Evolutionary conservation across 2,329 filamentous ascomycete species (phyloP).

Genomic region (Alternaria gaisen): DNA sequence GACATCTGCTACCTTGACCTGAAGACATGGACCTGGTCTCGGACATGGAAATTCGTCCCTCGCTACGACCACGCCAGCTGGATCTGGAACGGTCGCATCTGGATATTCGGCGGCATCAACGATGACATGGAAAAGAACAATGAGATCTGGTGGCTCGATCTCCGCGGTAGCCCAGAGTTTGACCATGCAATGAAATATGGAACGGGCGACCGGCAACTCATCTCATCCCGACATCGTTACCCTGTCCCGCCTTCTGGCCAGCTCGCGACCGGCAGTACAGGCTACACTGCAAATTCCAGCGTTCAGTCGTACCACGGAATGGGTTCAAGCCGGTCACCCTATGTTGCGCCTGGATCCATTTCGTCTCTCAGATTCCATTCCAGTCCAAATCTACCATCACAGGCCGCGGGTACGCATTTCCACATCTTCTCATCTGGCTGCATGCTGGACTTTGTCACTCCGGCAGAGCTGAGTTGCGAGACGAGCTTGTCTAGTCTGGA

Average conservation of each 20-base stretch:
- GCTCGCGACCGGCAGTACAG: conserved; percentile 52
- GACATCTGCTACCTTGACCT: conserved; percentile 97
- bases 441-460: conserved; percentile 92
- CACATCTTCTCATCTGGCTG: conserved; percentile 94
- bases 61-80: conserved; percentile 95
- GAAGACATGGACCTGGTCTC: conserved; percentile 97
- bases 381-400: conserved; percentile 83
- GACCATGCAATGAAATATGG: conserved; percentile 72
- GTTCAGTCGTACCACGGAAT: conserved; percentile 64
- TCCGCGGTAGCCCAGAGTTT: conserved; percentile 89
- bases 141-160: conserved; percentile 96
- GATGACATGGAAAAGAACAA: conserved; percentile 97
- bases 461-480: conserved; percentile 87
- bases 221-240: conserved; percentile 44
- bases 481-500: conserved; percentile 92
- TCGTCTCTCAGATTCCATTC: conserved; percentile 90
- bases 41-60: conserved; percentile 92
- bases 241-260: conserved; percentile 41
- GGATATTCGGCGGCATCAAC: conserved; percentile 95
- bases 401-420: conserved; percentile 92
- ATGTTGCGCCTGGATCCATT: conserved; percentile 79
- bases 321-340: conserved; percentile 57
- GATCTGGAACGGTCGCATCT: conserved; percentile 90
- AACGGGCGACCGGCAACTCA: conserved; percentile 55
- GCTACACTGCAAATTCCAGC: conserved; percentile 77